Conservation (phyloP, 140 eudicot species). For the Anethum foeniculum region DNA sequence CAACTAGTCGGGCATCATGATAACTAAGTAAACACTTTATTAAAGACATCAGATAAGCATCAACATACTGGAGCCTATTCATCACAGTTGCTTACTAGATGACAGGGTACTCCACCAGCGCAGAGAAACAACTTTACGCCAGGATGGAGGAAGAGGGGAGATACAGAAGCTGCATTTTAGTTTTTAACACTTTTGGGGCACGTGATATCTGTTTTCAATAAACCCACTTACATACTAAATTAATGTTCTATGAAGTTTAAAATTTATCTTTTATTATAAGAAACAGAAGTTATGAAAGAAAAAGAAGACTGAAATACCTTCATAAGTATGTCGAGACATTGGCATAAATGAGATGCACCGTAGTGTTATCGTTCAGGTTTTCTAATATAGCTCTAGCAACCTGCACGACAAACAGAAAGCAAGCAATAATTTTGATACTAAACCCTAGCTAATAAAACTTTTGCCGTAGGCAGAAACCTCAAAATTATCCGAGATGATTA, state of each 20-base stretch:
- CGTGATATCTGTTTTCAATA: background rate
- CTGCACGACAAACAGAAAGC: slow-evolving; percentile 26
- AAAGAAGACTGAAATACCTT: slow-evolving; percentile 33
- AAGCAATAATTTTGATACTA: background rate
- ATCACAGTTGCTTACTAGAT: background rate
- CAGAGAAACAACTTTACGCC: background rate
- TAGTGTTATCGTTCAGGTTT: slow-evolving; percentile 75
- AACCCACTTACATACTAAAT: background rate
- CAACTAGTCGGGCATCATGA: background rate
- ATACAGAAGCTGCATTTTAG: background rate
- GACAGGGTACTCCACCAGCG: background rate
- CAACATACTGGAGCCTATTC: background rate
- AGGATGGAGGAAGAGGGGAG: background rate
- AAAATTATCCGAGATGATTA: background rate
- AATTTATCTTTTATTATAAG: background rate
- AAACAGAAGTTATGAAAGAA: background rate
- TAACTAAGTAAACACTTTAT: background rate
- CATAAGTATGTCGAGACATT: slow-evolving; percentile 91
- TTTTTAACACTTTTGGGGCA: background rate
- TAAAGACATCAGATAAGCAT: background rate
- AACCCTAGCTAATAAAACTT: slow-evolving; percentile 4
- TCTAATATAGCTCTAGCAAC: slow-evolving; percentile 92
- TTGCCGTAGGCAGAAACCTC: slow-evolving; percentile 1
- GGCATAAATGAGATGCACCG: slow-evolving; percentile 82
- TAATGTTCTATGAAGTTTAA: background rate